Base-by-base conservation (phyloP, 2,329 filamentous ascomycete genomes). In the Cadophora malorum region DNA sequence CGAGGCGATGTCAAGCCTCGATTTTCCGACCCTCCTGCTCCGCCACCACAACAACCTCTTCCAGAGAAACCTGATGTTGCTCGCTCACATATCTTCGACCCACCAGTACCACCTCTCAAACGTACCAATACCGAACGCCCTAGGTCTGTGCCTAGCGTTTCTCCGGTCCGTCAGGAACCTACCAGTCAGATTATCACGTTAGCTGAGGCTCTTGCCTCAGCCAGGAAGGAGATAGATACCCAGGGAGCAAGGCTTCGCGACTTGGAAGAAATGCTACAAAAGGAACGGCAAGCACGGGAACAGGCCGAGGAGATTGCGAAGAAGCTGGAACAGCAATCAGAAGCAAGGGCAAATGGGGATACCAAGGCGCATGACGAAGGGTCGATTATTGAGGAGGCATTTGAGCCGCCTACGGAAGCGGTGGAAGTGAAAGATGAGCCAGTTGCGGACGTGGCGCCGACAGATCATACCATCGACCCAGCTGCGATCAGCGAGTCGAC, bases 1-100 rank as follows among this genome's bases (percentile, higher is more conserved):
- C 90, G 93, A 72, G 81, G 88, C 23, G 94, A 97, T 76, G 83
- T 90, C 50, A 95, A 96, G 75, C 88, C 92, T 4, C 88, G 94
- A 63, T 98, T 97, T 78, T 96, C 93, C 0, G 94, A 97, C 67
- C 95, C 95, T 62, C 95, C 95, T 4, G 95, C 94, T 25, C 95
- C 95, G 8, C 95, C 95, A 31, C 95, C 95, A 33, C 94, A 97
- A 74, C 94, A 97, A 74, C 95, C 95, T 16, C 83, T 98, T 6
- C 95, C 95, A 0, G 94, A 97, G 77, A 97, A 97, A 78, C 95
- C 95, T 0, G 93, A 97, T 79, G 88, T 86, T 19, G 83, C 79
- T 67, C 84, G 81, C 74, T 80, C 78, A 53, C 80, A 81, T 38
- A 80, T 80, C 25, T 75, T 85, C 0, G 81, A 83, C 65, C 78